Evolutionary conservation across 2,329 filamentous ascomycete species (phyloP), one percentile per base, ranked within the genome.

Genomic region (Chrysoporthe austroafricana): DNA sequence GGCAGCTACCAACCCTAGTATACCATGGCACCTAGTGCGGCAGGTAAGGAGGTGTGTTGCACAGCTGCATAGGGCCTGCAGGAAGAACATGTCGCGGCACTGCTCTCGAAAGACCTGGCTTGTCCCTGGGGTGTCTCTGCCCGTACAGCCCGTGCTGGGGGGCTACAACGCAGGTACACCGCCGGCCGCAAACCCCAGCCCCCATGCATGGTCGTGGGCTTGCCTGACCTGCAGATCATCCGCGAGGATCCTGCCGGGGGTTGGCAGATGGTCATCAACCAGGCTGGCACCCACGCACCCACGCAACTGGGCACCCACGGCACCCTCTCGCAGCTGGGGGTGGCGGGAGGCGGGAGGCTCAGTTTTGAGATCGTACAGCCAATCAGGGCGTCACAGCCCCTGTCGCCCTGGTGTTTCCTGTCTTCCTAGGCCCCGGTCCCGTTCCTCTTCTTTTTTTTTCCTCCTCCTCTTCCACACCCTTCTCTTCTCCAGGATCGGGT

Each of bases 361-460:
- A 34, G 34, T 34, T 34, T 18, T 16, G 9, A 56, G 48, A 18
- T 52, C n/a, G 13, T 16, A 48, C 54, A 39, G 18, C 63, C 63
- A 64, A 64, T 64, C 54, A 64, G 54, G 16, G 63, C 46, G 62
- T 32, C 8, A 64, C 54, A 16, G 1, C 39, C 63, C 63, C 52
- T 58, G 39, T 50, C 32, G 56, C 54, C 42, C 44, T 59, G 46
- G 11, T 57, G 42, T 56, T 63, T 52, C 50, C 43, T 56, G 46
- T 43, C 36, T 43, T 39, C 18, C 50, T 2, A 32, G 62, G 16
- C 32, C 34, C 44, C 2, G 13, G 18, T 11, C 16, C 26, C 18
- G 48, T 13, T 21, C 21, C 34, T 39, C n/a, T 26, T 18, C 14
- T n/a, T 62, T 3, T 16, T 44, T 44, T 11, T 42, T 52, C 9